Conservation (phyloP, 805 yeast species). For the Nakazawaea wyomingensis region DNA sequence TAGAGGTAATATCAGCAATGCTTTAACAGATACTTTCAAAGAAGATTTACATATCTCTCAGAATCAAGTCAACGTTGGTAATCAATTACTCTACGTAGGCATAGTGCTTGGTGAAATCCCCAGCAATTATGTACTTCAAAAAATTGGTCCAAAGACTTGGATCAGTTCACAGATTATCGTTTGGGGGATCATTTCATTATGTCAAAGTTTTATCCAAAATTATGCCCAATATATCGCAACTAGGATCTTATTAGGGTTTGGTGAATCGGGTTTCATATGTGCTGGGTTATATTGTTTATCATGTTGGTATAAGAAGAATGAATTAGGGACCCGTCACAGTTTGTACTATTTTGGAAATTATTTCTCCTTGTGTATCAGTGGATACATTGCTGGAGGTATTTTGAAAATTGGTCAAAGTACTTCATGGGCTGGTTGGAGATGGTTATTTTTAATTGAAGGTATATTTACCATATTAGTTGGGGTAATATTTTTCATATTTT, state of each 20-base stretch:
- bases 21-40: constrained; percentile 50
- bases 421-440: constrained; percentile 55
- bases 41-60: constrained; percentile 49
- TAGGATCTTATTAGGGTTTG: constrained; percentile 47
- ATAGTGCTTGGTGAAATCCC: constrained; percentile 59
- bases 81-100: constrained; percentile 45
- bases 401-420: constrained; percentile 34
- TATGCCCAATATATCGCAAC: constrained; percentile 40
- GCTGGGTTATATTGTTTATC: constrained; percentile 60
- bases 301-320: constrained; percentile 57
- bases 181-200: constrained; percentile 54
- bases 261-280: constrained; percentile 71
- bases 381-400: constrained; percentile 40
- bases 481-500: constrained; percentile 23
- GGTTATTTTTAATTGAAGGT: constrained; percentile 65
- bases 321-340: constrained; percentile 46
- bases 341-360: constrained; percentile 39
- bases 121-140: constrained; percentile 60
- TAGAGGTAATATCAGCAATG: constrained; percentile 52
- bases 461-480: constrained; percentile 51
- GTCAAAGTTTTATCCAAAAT: constrained; percentile 40
- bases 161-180: constrained; percentile 51
- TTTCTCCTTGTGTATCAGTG: constrained; percentile 37
- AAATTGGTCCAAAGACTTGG: constrained; percentile 58
- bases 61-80: constrained; percentile 54